These are phyloP conservation scores for Tetrahymena elliotti DNA, from an alignment of 73 alveolate species.

Conservation along the genomic window DNA sequence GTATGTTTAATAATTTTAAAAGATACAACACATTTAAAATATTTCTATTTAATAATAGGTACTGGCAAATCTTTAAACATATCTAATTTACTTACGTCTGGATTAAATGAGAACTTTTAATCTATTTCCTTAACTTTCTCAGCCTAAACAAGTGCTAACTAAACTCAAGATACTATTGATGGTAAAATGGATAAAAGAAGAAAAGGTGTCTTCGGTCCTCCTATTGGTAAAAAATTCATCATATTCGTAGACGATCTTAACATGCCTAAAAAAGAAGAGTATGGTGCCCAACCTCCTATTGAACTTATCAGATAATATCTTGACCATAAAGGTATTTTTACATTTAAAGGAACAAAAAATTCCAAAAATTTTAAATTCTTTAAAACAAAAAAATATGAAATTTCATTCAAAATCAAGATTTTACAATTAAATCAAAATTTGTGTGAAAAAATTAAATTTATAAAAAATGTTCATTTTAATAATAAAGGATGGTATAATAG, in stretches of 20 bases:
- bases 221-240: slow-evolving; percentile 78
- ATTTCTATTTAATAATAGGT: slow-evolving; percentile 76
- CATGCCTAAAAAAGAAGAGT: slow-evolving; percentile 95
- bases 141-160: slow-evolving; percentile 37
- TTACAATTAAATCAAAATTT: too few relatives aligned
- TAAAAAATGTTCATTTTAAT: too few relatives aligned
- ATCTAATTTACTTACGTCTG: slow-evolving; percentile 85
- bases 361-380: too few relatives aligned
- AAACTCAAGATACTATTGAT: slow-evolving; percentile 52
- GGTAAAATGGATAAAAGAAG: slow-evolving; percentile 56
- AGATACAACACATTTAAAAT: slow-evolving; percentile 75
- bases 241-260: slow-evolving; percentile 92
- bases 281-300: slow-evolving; percentile 97
- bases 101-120: slow-evolving; percentile 91
- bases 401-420: background rate
- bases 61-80: slow-evolving; percentile 98
- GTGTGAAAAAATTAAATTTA: too few relatives aligned
- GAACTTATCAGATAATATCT: slow-evolving; percentile 89
- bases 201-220: slow-evolving; percentile 88
- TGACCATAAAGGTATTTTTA: slow-evolving; percentile 73
- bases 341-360: too few relatives aligned
- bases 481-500: slow-evolving; percentile 91
- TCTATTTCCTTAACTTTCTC: slow-evolving; percentile 67
- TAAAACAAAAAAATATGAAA: background rate
- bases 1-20: slow-evolving; percentile 70